phyloP scores from a whole-genome alignment of 148 eudicot species.

The Fagopyrum homotropicum region DNA sequence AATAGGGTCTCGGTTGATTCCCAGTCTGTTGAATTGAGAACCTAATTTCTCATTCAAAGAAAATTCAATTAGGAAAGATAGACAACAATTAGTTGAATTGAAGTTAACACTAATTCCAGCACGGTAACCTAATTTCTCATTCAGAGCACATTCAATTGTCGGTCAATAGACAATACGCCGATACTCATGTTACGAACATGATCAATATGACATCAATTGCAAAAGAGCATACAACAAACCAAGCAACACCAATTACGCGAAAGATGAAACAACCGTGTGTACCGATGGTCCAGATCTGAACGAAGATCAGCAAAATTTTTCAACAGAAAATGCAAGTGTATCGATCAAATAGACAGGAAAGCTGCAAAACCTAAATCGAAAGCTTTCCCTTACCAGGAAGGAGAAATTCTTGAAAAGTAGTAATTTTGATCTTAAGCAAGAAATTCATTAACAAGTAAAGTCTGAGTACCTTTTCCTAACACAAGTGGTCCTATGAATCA shows the following conservation, averaged over 20 bases:
- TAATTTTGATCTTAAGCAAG: conserved; percentile 29
- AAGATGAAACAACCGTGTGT: background rate
- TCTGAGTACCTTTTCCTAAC: no score
- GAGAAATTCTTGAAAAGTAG: conserved; percentile 76
- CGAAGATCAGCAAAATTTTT: background rate
- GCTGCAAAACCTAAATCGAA: no score
- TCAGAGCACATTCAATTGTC: background rate
- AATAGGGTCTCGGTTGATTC: no score
- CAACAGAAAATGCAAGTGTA: background rate
- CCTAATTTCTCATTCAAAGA: background rate
- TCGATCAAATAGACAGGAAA: background rate
- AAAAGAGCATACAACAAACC: background rate
- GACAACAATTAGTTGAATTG: background rate
- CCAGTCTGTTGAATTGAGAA: background rate
- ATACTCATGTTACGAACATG: background rate
- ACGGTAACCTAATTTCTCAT: background rate
- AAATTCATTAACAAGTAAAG: no score
- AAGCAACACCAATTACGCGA: background rate
- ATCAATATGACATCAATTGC: conserved; percentile 1
- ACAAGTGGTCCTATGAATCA: no score
- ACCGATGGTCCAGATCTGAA: background rate
- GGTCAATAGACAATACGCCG: background rate
- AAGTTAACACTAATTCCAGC: background rate
- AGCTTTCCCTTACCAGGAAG: no score
- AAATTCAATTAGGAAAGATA: background rate